A percentile compares a stretch with the other conserved stretches of the same genome.
Conservation (phyloP, 139 green algal genomes). For the Chlorella ohadii region DNA sequence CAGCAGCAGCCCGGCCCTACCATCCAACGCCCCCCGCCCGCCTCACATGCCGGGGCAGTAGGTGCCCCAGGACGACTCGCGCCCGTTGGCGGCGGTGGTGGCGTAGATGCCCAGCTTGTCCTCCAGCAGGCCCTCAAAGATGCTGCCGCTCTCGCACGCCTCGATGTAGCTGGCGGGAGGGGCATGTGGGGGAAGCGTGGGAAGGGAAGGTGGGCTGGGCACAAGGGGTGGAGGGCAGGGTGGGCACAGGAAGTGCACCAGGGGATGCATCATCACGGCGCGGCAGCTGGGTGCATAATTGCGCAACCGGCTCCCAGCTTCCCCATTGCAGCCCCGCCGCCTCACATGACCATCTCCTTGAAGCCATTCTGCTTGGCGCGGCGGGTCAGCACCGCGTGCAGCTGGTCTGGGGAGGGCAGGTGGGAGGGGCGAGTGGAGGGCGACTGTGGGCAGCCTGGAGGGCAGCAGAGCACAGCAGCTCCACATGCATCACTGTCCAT, state of each 20-base stretch:
- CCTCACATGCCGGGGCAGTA: conserved; percentile 30
- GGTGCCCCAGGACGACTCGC: conserved; percentile 87
- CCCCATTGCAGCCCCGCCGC: neutral
- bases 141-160: conserved; percentile 92
- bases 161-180: conserved; percentile 75
- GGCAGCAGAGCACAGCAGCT: neutral
- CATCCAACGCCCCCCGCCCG: neutral
- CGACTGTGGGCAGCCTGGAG: too few species aligned
- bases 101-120: conserved; percentile 69
- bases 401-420: conserved; percentile 63
- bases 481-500: too few species aligned
- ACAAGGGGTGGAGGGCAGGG: neutral
- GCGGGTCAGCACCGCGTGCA: conserved; percentile 69
- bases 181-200: neutral
- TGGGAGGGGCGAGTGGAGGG: too few species aligned
- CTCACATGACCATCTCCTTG: conserved; percentile 81
- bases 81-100: conserved; percentile 89
- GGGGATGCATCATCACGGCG: too few species aligned
- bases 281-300: too few species aligned
- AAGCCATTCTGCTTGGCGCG: conserved; percentile 67
- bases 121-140: conserved; percentile 90
- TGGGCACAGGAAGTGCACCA: too few species aligned
- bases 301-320: too few species aligned
- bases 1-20: neutral
- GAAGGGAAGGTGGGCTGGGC: too few species aligned